Base-by-base conservation (phyloP, 73 alveolate species). In the Durusdinium trenchii region DNA sequence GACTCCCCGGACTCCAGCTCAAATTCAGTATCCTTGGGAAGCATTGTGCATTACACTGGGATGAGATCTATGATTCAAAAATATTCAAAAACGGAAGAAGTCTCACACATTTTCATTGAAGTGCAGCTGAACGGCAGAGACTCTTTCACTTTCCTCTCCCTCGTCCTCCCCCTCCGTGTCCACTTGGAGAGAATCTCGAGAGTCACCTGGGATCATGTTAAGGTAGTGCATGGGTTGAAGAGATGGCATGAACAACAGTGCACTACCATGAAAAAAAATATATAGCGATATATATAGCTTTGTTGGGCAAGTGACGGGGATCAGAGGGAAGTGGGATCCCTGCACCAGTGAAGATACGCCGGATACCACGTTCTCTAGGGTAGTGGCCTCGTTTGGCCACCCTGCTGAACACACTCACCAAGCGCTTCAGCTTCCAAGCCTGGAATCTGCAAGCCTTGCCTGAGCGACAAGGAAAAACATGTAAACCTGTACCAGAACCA, bases 301-400 rank as follows among this genome's bases (percentile, higher is more conserved):
- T 6, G 5, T 36, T 62, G 5, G 28, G 45, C 86, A 26, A 50
- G 93, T 4, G 54, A 12, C 95, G 75, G 30, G 95, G 82, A 23
- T 85, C 43, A 2, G 81, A 40, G 23, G 95, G 95, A 28, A 85
- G 47, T 4, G 79, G 95, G 42, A 85, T 85, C 52, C 45, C 95
- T 52, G 95, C 40, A 20, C 26, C 81, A 6, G 0, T 36, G 60
- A 52, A 85, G 79, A 57, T 85, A 6, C 78, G 57, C 23, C 60
- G 78, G 51, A 85, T 18, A 30, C 45, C 95, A 35, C 81, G 35
- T 28, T 85, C 95, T 5, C 95, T 6, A 0, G 95, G 95, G 38
- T 26, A 85, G 60, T 85, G 95, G 35, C 95, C 95, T 43, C 95
- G 18, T 18, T 43, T 36, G 42, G 95, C 95, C 78, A 60, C 79